A percentile compares a stretch with the other conserved stretches of the same genome.
Conservation (phyloP, 306 rosid species). For the Sicyos baderoa region DNA sequence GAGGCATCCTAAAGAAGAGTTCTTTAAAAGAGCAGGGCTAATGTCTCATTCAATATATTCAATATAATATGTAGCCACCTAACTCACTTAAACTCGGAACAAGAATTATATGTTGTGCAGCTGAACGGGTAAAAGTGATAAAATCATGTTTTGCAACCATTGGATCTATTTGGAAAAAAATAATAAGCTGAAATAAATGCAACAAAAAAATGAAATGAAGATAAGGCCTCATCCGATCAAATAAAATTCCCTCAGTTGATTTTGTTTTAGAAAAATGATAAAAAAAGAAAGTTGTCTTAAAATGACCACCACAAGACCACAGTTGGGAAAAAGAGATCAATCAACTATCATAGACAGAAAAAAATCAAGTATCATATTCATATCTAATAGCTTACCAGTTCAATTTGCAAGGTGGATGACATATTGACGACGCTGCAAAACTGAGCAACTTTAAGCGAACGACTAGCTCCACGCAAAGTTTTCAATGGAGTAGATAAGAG, state of each 20-base stretch:
- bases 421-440: slow-evolving; percentile 87
- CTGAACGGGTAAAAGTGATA: neutral
- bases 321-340: neutral
- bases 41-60: neutral
- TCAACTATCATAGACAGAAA: neutral
- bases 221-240: neutral
- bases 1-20: neutral
- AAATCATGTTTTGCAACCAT: neutral
- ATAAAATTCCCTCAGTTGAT: slow-evolving; percentile 1
- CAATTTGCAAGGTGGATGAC: slow-evolving; percentile 75
- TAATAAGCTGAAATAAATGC: neutral
- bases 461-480: slow-evolving; percentile 81
- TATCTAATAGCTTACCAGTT: slow-evolving; percentile 52
- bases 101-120: neutral
- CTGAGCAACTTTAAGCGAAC: slow-evolving; percentile 67
- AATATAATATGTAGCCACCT: neutral
- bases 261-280: neutral
- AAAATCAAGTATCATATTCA: neutral
- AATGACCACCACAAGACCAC: slow-evolving; percentile 4
- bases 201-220: neutral
- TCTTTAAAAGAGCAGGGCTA: neutral
- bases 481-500: slow-evolving; percentile 65
- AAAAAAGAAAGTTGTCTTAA: neutral
- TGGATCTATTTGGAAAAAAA: neutral
- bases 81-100: neutral